A percentile compares a stretch with the other conserved stretches of the same genome.
Conservation (phyloP, 1,139 yeast species). For the Nakaseomyces delphensis region DNA sequence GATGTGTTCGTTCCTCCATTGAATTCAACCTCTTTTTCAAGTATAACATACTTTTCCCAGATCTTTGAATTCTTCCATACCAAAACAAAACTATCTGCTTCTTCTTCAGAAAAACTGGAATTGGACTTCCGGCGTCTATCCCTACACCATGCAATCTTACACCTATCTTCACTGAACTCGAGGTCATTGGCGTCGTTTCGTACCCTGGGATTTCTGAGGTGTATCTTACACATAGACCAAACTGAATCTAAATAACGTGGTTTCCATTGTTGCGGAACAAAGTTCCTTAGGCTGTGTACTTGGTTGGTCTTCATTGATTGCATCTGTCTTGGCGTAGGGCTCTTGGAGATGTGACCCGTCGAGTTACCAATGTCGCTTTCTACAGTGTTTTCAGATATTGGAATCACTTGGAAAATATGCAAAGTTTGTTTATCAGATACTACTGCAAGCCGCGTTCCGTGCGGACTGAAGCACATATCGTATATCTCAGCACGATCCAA, state of each 20-base stretch:
- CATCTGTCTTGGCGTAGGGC: conserved; percentile 11
- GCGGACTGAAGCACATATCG: conserved; percentile 75
- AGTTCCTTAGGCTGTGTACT: conserved; percentile 55
- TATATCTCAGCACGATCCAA: conserved; percentile 73
- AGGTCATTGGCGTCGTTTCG: conserved; percentile 17
- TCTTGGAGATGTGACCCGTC: conserved; percentile 2
- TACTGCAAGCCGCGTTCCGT: conserved; percentile 69
- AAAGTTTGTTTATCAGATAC: conserved; percentile 82
- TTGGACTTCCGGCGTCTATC: conserved; percentile 10
- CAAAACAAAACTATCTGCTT: conserved; percentile 52
- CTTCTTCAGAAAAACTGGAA: conserved; percentile 17
- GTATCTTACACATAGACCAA: conserved; percentile 84
- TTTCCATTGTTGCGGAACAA: conserved; percentile 49
- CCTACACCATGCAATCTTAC: conserved; percentile 31
- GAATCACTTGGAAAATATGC: conserved; percentile 59
- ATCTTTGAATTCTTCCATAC: conserved; percentile 70
- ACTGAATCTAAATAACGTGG: conserved; percentile 75
- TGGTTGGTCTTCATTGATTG: conserved; percentile 38
- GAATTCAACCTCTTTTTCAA: conserved; percentile 36
- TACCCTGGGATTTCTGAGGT: conserved; percentile 38
- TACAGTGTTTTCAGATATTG: conserved; percentile 4
- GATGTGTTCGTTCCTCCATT: conserved; percentile 4
- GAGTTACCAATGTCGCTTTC: conserved; percentile 8
- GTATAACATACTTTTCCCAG: conserved; percentile 79
- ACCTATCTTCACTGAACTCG: conserved; percentile 22